Conservation (phyloP, 1,284 basidiomycete species). For the Fomitopsis pinicola region DNA sequence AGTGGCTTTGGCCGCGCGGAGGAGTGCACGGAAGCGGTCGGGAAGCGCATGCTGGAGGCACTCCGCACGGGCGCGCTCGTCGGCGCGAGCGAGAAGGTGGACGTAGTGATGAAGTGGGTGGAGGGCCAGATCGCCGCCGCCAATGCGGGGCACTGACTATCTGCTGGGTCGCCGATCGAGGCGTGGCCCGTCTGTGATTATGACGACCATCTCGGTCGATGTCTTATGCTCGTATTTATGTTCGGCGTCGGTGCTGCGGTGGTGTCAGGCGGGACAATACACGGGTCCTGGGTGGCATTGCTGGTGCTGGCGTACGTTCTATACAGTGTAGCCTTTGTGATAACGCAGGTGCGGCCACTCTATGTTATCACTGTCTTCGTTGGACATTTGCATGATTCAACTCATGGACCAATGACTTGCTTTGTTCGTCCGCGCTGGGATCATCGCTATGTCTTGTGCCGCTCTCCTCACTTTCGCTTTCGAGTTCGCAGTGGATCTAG, state of each 20-base stretch:
- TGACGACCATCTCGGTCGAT: not conserved
- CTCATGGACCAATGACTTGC: not conserved
- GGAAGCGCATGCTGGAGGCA: slow-evolving; percentile 48
- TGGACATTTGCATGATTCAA: not conserved
- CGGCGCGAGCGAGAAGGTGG: slow-evolving; percentile 8
- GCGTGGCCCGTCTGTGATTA: too few relatives aligned
- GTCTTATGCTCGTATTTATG: slow-evolving; percentile 4
- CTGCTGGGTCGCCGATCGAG: not conserved
- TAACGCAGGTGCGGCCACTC: not conserved
- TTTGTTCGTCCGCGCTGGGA: not conserved
- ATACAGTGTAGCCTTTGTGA: not conserved
- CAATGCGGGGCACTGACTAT: slow-evolving; percentile 25
- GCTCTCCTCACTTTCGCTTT: not conserved
- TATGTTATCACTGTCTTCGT: too few relatives aligned
- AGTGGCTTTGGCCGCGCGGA: slow-evolving; percentile 73
- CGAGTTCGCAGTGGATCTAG: not conserved
- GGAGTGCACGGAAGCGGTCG: slow-evolving; percentile 59
- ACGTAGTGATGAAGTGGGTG: slow-evolving; percentile 23
- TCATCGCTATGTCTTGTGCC: not conserved
- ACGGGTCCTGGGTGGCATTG: not conserved
- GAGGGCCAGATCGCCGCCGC: slow-evolving; percentile 21
- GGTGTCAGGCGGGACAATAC: not conserved
- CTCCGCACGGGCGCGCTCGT: slow-evolving; percentile 30
- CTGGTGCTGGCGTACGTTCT: not conserved
- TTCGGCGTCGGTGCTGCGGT: not conserved